phyloP scores from a whole-genome alignment of 306 rosid genomes.

The Prunus campanulata region DNA sequence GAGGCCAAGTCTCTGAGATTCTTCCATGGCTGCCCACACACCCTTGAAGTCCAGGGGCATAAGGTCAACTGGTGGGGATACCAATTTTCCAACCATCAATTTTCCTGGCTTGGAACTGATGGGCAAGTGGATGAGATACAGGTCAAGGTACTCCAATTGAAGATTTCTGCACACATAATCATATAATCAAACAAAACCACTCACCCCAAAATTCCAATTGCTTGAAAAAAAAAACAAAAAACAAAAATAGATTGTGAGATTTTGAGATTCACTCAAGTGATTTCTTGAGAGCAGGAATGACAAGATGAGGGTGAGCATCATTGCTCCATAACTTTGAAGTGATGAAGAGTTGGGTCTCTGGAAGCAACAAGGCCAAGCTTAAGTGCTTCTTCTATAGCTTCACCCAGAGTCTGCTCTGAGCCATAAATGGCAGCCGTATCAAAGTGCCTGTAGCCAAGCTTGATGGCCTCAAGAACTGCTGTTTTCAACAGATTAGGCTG shows the following conservation, averaged over 20 bases:
- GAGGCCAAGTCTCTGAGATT: conserved; percentile 34
- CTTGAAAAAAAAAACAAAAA: neutral
- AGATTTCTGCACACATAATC: conserved; percentile 11
- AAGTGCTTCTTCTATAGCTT: conserved; percentile 23
- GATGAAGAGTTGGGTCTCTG: conserved; percentile 18
- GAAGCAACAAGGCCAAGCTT: conserved; percentile 16
- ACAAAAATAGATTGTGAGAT: neutral
- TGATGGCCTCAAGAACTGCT: conserved; percentile 23
- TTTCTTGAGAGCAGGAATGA: conserved; percentile 20
- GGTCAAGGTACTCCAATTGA: conserved; percentile 25
- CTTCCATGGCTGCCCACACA: conserved; percentile 34
- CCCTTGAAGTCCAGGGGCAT: conserved; percentile 28
- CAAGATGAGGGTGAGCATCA: conserved; percentile 21
- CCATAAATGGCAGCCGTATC: conserved; percentile 22
- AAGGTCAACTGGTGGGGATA: conserved; percentile 4
- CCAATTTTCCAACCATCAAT: neutral
- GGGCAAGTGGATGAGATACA: conserved; percentile 33
- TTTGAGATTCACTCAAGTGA: conserved; percentile 11
- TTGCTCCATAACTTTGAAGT: conserved; percentile 24
- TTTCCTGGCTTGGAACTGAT: conserved; percentile 16
- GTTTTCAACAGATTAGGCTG: neutral
- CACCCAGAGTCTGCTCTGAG: conserved; percentile 26
- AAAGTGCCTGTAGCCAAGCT: conserved; percentile 28
- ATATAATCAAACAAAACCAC: neutral
- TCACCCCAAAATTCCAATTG: neutral